Evolutionary conservation across 257 asterid genomes (phyloP).

Genomic region (Solanum chiquidenum): DNA sequence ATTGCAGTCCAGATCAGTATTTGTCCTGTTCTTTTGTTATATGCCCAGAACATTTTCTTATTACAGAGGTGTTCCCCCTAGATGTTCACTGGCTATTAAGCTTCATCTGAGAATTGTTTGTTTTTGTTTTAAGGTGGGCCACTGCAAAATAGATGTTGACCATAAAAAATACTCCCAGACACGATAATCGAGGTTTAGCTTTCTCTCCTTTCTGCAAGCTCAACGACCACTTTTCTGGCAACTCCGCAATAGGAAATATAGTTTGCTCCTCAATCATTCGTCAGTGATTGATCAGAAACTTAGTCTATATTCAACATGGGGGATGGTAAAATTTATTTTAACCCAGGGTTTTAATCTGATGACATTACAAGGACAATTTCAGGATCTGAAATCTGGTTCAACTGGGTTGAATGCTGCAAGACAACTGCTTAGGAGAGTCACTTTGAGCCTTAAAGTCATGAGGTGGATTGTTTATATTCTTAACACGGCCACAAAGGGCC

Average conservation of each 20-base stretch:
- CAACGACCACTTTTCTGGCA: background rate
- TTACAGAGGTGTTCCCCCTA: background rate
- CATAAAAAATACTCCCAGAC: background rate
- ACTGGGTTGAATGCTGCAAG: background rate
- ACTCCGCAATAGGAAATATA: background rate
- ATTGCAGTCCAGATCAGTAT: background rate
- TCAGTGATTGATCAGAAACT: background rate
- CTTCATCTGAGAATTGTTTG: background rate
- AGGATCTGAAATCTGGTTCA: background rate
- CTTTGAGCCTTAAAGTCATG: background rate
- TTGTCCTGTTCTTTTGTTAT: background rate
- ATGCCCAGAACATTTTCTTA: background rate
- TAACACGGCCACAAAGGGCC: background rate
- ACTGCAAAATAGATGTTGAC: background rate
- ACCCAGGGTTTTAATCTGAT: background rate
- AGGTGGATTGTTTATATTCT: background rate
- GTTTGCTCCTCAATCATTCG: background rate
- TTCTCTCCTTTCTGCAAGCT: background rate
- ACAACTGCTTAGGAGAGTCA: background rate
- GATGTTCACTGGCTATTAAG: background rate
- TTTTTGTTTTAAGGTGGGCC: background rate
- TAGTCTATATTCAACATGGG: background rate
- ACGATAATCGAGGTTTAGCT: background rate
- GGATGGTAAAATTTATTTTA: background rate
- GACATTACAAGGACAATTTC: background rate